A percentile compares a stretch with the other conserved stretches of the same genome.
These are phyloP conservation scores for Spinacia oleracea DNA, from an alignment of 179 eudicot species.

Conservation along the genomic window DNA sequence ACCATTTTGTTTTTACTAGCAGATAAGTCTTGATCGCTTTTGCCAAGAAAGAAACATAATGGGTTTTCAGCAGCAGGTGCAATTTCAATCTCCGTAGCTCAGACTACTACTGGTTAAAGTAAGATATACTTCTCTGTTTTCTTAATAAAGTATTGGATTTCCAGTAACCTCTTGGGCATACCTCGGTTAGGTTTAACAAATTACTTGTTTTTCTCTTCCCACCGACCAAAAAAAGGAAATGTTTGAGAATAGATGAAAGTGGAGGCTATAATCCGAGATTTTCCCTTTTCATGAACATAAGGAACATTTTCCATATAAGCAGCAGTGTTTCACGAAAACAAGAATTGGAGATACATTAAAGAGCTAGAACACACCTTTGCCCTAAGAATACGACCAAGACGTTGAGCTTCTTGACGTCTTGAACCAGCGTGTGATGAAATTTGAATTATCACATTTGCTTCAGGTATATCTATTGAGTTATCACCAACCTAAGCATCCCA, in stretches of 20 bases:
- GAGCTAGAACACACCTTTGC: slow-evolving; percentile 63
- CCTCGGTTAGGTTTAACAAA: not conserved
- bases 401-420: slow-evolving; percentile 99
- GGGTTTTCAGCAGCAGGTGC: not conserved
- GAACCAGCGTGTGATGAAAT: slow-evolving; percentile 99
- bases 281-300: not conserved
- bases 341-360: not conserved
- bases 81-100: not conserved
- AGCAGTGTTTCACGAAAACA: not conserved
- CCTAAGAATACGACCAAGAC: slow-evolving; percentile 99
- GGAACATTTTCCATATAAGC: not conserved
- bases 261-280: not conserved
- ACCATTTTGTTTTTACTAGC: not conserved
- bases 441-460: slow-evolving; percentile 99
- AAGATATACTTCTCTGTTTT: not conserved
- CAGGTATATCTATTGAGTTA: slow-evolving; percentile 96
- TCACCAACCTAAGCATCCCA: slow-evolving; percentile 78
- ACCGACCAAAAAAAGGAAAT: not conserved
- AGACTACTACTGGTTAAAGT: not conserved
- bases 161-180: not conserved
- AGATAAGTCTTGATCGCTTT: not conserved
- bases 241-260: not conserved
- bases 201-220: not conserved
- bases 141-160: not conserved
- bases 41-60: not conserved